A percentile compares a stretch with the other conserved stretches of the same genome.
These are phyloP conservation scores for Aspergillus nomiae DNA, from an alignment of 2,329 filamentous ascomycete genomes.

Conservation along the genomic window DNA sequence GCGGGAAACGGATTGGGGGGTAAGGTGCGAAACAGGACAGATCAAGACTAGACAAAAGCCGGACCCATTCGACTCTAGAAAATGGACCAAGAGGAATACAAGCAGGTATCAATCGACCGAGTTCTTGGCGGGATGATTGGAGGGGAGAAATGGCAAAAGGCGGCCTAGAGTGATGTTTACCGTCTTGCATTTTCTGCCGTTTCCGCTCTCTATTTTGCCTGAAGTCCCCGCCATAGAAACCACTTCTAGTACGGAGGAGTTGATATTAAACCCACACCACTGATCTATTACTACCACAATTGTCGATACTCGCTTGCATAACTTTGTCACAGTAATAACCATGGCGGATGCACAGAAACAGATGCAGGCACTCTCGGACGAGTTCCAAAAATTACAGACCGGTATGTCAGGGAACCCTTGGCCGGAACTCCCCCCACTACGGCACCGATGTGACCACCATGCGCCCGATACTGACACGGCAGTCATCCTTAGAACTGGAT, in stretches of 20 bases:
- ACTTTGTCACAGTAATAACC: conserved; percentile 8
- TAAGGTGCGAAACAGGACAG: neutral
- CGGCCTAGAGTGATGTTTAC: conserved; percentile 19
- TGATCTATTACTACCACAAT: conserved; percentile 21
- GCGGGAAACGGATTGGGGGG: neutral
- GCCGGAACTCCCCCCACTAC: neutral
- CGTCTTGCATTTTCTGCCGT: conserved; percentile 17
- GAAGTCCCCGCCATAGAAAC: conserved; percentile 19
- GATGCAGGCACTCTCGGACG: conserved; percentile 80
- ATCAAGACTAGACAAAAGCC: neutral
- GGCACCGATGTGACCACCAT: neutral
- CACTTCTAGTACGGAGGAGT: neutral
- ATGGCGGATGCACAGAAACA: conserved; percentile 76
- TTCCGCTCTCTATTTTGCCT: conserved; percentile 24
- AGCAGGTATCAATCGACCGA: neutral
- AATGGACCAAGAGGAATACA: conserved; percentile 6
- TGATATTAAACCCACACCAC: conserved; percentile 19
- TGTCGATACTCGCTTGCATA: neutral
- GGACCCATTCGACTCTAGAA: conserved; percentile 2
- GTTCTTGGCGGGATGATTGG: neutral
- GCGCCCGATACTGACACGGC: neutral
- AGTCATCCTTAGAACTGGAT: conserved; percentile 68
- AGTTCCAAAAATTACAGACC: conserved; percentile 83
- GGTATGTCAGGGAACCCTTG: conserved; percentile 52
- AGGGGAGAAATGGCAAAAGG: conserved; percentile 18